Base-by-base conservation (phyloP, 257 asterid genomes). In the Lycium barbarum region DNA sequence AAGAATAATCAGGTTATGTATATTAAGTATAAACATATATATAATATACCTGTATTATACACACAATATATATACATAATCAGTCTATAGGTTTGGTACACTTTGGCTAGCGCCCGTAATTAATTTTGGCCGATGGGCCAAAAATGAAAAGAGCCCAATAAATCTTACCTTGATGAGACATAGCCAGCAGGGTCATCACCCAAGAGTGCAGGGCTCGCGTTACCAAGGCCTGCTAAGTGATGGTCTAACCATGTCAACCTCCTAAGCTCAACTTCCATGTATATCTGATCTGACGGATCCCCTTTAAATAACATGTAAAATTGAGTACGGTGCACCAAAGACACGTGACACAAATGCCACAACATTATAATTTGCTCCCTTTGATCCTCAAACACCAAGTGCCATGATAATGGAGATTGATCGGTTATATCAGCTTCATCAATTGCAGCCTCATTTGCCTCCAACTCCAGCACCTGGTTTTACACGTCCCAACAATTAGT, bases 301-400 rank as follows among this genome's bases (percentile, higher is more conserved):
- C 99, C 98, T 87, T 68, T 91, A 70, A 96, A 96, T 82, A 96
- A 72, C 90, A 96, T 83, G 83, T 93, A 95, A 63, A 96, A 95
- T 71, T 95, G 99, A 45, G 98, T 92, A 65, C 99, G 97, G 88
- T 92, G 99, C 45, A 96, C 88, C 38, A 96, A 89, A 22, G 98
- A 94, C 14, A 95, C 98, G 43, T 95, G 99, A 89, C 99, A 97
- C 68, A 97, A 86, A 88, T 95, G 98, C 99, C 99, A 97, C 88
- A 95, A 79, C 99, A 94, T 94, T 87, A 95, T 88, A 58, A 97
- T 91, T 83, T 95, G 98, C 88, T 90, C 92, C 91, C 96, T 89
- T 85, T 94, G 97, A 38, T 95, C 97, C 86, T 94, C 97, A 80
- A 96, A 96, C 47, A 93, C 84, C 84, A 90, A 54, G 63, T 85